These are phyloP conservation scores for Apiotrichum siamense DNA, from an alignment of 1,284 basidiomycete genomes.

Conservation along the genomic window DNA sequence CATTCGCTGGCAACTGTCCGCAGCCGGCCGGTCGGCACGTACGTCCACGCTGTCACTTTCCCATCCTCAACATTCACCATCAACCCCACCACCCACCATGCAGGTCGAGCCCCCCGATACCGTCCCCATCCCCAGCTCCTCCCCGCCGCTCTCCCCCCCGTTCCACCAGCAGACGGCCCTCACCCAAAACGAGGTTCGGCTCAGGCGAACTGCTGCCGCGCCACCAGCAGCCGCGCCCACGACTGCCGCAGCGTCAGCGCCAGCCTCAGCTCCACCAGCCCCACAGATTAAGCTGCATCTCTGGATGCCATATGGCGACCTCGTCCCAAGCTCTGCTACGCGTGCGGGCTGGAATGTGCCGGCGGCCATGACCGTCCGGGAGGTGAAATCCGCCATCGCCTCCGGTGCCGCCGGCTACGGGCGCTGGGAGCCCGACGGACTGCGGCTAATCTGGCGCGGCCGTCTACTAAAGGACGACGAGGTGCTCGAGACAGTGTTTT, in stretches of 20 bases:
- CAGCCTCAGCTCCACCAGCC: background rate
- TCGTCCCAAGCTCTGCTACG: background rate
- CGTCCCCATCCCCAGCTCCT: slow-evolving; percentile 4
- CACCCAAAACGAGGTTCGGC: slow-evolving; percentile 3
- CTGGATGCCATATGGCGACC: slow-evolving; percentile 31
- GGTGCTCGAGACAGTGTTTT: slow-evolving; percentile 28
- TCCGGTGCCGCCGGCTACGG: slow-evolving; percentile 28
- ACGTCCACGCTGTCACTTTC: background rate
- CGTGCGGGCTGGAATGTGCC: slow-evolving; percentile 15
- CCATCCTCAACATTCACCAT: background rate
- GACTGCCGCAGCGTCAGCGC: background rate
- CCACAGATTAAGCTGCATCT: slow-evolving; percentile 24
- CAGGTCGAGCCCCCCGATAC: slow-evolving; percentile 14
- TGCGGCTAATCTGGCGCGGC: slow-evolving; percentile 41
- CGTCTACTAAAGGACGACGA: slow-evolving; percentile 40
- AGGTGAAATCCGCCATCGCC: slow-evolving; percentile 33
- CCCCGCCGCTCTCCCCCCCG: slow-evolving; percentile 6
- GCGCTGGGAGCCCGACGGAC: slow-evolving; percentile 31
- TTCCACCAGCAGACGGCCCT: background rate
- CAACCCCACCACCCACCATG: slow-evolving; percentile 11
- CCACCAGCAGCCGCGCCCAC: background rate
- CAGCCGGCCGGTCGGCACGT: background rate
- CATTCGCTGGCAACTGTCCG: too few species aligned
- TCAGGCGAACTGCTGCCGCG: background rate
- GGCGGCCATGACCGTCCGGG: slow-evolving; percentile 13